Base-by-base conservation (phyloP, 768 basidiomycete species). In the Tulasnella sp. region DNA sequence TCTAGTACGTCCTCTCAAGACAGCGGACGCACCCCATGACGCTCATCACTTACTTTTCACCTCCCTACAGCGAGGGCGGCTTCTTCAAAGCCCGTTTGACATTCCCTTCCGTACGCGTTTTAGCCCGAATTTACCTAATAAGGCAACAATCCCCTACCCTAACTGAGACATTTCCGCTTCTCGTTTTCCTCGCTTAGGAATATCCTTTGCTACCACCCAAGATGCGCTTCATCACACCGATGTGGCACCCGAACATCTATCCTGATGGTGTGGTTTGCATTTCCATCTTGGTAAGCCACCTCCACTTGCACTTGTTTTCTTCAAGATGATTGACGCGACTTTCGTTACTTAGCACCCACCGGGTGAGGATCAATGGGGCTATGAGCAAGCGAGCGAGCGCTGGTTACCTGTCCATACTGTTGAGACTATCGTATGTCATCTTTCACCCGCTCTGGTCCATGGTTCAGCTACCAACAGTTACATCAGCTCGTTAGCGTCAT, bases 191-290 rank as follows among this genome's bases (percentile, higher is more conserved):
- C 41, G 80, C 77, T 34, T 44, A 82, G 40, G 96, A 98, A 86
- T 98, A 92, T 85, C 97, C 97, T 40, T 86, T 97, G 77, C 88
- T 92, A 74, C 97, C 97, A 11, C 97, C 98, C 50, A 97, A 96
- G 91, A 95, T 99, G 95, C 92, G 91, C 31, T 99, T 99, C 84
- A 90, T 94, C 83, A 98, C 98, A 1, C 93, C 92, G 48, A 94
- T 99, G 91, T 96, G 97, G 92, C 98, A 99, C 87, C 98, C 98
- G 1, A 99, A 98, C 86, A 97, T 99, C 86, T 99, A 99, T 85
- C 85, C 93, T 4, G 94, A 96, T 86, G 97, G 97, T 28, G 90
- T 89, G 41, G 97, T 99, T 73, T 99, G 97, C 87, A 94, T 99
- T 79, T 98, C 97, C 74, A 99, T 99, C 84, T 89, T 99, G 84